Base-by-base conservation (phyloP, 2,329 filamentous ascomycete species). In the Phaeosphaeriaceae sp. region DNA sequence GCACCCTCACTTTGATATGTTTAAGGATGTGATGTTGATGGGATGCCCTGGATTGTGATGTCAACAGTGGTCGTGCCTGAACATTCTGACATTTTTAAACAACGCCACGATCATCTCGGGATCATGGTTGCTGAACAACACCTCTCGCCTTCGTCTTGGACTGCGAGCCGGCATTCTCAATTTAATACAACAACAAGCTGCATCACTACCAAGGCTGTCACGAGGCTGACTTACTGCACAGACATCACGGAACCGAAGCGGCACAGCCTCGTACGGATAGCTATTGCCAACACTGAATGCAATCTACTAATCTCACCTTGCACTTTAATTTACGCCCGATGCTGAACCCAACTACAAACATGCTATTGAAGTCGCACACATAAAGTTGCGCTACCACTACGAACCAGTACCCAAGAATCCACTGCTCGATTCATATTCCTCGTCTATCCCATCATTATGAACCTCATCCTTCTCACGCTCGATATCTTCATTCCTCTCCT, bases 1-100 rank as follows among this genome's bases (percentile, higher is more conserved):
- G 68, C 71, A 72, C 71, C 64, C 63, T 63, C 70, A 65, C 15
- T 17, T 54, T 54, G 45, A 31, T 19, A 6, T 24, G 3, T 17
- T 20, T 24, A 10, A 24, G 9, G 22, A 13, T 22, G 20, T 46
- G 44, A 46, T 46, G 44, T 15, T 24, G 44, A n/a, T n/a, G 36
- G 1, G n/a, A 27, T 5, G 25, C 25, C 4, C 25, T 27, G 9
- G 25, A 5, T 27, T 9, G 25, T 27, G 25, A 27, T 27, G 25
- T 27, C 25, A 9, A 27, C 9, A 27, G 25, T 9, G 25, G 25
- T 27, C 25, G 25, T 27, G 25, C 25, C 25, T 27, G 25, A 9
- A 27, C 9, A 4, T 9, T 27, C 25, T 4, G 9, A 27, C 25
- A 27, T 27, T 27, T 27, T 9, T 9, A 27, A 9, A 27, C 9